Conservation (phyloP, 2,329 filamentous ascomycete species). For the Cladosporium colombiae region DNA sequence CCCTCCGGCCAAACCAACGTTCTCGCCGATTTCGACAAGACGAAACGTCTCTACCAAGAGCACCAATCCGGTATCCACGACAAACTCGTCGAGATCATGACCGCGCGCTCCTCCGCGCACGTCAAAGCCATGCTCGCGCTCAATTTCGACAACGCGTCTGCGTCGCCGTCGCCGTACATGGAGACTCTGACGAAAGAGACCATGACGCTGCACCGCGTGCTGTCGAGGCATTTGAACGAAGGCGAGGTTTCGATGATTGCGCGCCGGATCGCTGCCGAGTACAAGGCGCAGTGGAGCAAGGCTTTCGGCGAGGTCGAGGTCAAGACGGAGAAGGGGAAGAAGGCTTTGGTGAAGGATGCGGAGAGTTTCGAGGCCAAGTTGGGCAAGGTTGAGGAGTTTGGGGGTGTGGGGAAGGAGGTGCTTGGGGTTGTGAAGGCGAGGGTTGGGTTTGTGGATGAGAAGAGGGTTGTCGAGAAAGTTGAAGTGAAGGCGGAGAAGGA, state of each 20-base stretch:
- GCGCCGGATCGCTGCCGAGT: conserved; percentile 78
- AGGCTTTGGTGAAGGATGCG: conserved; percentile 78
- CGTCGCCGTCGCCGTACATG: conserved; percentile 67
- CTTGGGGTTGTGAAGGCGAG: conserved; percentile 53
- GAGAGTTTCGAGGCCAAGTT: conserved; percentile 71
- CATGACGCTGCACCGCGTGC: conserved; percentile 76
- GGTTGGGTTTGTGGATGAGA: conserved; percentile 24
- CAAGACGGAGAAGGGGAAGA: conserved; percentile 66
- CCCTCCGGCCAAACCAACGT: conserved; percentile 40
- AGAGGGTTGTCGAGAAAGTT: conserved; percentile 3
- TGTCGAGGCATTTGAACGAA: conserved; percentile 79
- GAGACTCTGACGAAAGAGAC: conserved; percentile 87
- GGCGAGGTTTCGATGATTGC: conserved; percentile 79
- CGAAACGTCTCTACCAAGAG: conserved; percentile 79
- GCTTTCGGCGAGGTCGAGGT: conserved; percentile 67
- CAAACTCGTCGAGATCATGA: conserved; percentile 92
- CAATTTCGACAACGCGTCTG: conserved; percentile 66
- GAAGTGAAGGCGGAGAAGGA: not conserved
- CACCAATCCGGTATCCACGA: conserved; percentile 90
- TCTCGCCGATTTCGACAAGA: conserved; percentile 84
- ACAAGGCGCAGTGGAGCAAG: conserved; percentile 74
- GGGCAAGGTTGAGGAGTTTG: conserved; percentile 76
- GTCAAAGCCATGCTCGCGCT: conserved; percentile 73
- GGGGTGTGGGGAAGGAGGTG: conserved; percentile 60
- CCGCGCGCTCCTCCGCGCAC: conserved; percentile 70